A percentile compares a stretch with the other conserved stretches of the same genome.
These are phyloP conservation scores for Aeschynomene evenia DNA, from an alignment of 306 rosid genomes.

Conservation along the genomic window DNA sequence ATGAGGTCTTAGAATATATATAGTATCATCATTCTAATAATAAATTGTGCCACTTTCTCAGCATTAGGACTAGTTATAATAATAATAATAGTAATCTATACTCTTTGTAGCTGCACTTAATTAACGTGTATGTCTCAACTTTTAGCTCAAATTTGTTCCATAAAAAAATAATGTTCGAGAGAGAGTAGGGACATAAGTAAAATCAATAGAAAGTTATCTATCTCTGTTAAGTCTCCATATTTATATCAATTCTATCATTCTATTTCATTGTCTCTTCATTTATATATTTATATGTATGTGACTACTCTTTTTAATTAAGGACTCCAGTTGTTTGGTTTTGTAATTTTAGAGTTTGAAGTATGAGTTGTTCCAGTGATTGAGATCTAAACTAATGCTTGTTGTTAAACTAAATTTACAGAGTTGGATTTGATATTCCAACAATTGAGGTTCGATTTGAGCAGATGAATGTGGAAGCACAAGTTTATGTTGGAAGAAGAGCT, in stretches of 20 bases:
- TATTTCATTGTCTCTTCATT: too few relatives aligned
- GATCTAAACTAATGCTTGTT: background rate
- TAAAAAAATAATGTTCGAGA: background rate
- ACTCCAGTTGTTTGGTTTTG: background rate
- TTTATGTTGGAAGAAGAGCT: constrained; percentile 82
- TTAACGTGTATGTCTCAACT: background rate
- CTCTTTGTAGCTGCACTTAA: background rate
- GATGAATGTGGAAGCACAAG: constrained; percentile 65
- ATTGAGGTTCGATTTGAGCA: constrained; percentile 80
- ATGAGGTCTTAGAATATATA: constrained; percentile 6
- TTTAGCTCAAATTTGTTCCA: background rate
- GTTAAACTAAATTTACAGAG: constrained; percentile 30
- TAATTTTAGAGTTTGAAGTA: background rate
- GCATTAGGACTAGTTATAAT: background rate
- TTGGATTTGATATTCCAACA: constrained; percentile 65
- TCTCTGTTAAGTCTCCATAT: too few relatives aligned
- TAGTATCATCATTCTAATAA: background rate
- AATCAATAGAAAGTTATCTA: too few relatives aligned
- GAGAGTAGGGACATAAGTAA: too few relatives aligned
- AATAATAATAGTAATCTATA: background rate
- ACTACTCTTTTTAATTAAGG: too few relatives aligned
- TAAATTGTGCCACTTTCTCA: background rate
- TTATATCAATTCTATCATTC: too few relatives aligned
- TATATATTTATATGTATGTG: too few relatives aligned
- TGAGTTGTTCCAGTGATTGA: background rate